Evolutionary conservation across 148 eudicot genomes (phyloP).

Genomic region (Oxyria digyna): DNA sequence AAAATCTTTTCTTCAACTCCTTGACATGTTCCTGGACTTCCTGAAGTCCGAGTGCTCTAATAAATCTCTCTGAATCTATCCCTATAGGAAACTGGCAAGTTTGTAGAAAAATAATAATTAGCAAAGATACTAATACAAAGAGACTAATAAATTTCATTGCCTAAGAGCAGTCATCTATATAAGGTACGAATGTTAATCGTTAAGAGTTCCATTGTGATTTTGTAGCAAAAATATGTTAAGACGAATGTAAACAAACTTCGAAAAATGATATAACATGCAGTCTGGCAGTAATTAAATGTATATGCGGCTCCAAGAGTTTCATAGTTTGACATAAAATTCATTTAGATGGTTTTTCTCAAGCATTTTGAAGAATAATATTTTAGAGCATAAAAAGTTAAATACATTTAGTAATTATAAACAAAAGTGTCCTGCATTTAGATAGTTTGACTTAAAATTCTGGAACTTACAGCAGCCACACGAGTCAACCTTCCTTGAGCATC

Average conservation of each 20-base stretch:
- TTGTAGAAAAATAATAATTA: not conserved
- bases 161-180: not conserved
- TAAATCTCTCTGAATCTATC: slow-evolving; percentile 6
- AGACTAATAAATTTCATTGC: not conserved
- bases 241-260: not conserved
- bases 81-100: slow-evolving; percentile 10
- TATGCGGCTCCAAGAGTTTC: not conserved
- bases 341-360: not conserved
- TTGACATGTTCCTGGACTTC: slow-evolving; percentile 4
- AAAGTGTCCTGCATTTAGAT: not conserved
- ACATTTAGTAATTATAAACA: not conserved
- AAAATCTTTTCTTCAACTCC: slow-evolving; percentile 9
- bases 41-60: not conserved
- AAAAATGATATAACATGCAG: not conserved
- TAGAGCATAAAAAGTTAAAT: no score
- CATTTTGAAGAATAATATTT: not conserved
- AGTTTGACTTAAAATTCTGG: not conserved
- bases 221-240: not conserved
- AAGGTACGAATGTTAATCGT: not conserved
- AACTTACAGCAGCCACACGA: slow-evolving; percentile 91
- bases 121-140: not conserved
- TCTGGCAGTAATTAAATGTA: not conserved
- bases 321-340: not conserved
- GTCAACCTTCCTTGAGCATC: slow-evolving; percentile 92
- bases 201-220: no score